Evolutionary conservation across 371 early-diverging fungal species (phyloP).

Genomic region (Mortierella sp.): DNA sequence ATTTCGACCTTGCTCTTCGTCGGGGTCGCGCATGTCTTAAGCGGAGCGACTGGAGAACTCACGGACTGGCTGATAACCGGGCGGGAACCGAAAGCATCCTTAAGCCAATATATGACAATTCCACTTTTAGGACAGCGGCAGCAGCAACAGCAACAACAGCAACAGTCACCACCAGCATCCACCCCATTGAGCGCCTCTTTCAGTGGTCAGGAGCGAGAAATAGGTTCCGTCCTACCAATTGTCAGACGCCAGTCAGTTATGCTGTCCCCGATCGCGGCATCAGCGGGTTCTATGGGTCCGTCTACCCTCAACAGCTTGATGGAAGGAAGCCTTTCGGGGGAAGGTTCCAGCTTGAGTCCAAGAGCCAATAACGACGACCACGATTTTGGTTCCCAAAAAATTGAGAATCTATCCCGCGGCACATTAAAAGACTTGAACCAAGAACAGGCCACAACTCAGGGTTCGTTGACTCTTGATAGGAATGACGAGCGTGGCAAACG

Average conservation of each 20-base stretch:
- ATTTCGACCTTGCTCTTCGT: constrained; percentile 66
- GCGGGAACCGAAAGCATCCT: constrained; percentile 27
- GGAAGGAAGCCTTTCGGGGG: constrained; percentile 14
- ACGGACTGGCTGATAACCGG: constrained; percentile 58
- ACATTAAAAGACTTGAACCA: background rate
- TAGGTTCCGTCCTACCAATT: constrained; percentile 3
- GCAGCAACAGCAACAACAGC: background rate
- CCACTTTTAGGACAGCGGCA: background rate
- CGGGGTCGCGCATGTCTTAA: constrained; percentile 64
- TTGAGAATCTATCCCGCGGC: background rate
- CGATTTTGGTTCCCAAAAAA: background rate
- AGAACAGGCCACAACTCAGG: background rate
- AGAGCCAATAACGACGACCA: background rate
- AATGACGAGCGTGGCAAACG: background rate
- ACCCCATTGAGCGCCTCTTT: too few species aligned
- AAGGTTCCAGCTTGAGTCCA: background rate
- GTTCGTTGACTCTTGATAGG: background rate
- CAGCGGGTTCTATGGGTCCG: constrained; percentile 23
- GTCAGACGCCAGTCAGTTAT: constrained; percentile 26
- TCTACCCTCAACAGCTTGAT: constrained; percentile 20
- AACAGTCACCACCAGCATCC: background rate
- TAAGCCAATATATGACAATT: background rate
- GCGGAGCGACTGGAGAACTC: constrained; percentile 63
- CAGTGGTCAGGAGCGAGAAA: background rate
- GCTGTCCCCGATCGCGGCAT: constrained; percentile 19